phyloP scores from a whole-genome alignment of 371 early-diverging fungal species.

The Mortierella sp. region DNA sequence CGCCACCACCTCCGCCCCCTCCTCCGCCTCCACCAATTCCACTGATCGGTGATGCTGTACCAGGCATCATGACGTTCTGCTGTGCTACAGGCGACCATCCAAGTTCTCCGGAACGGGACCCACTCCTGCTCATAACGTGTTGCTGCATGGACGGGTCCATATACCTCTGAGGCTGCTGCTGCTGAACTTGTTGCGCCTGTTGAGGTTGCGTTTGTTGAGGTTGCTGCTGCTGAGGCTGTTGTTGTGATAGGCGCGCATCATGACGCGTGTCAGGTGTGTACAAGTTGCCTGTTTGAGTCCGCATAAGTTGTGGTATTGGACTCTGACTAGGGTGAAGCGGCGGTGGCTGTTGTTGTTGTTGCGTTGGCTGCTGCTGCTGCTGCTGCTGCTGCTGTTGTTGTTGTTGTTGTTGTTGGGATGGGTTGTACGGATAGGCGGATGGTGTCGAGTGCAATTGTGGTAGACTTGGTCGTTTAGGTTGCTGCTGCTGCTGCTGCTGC shows the following conservation, averaged over 20 bases:
- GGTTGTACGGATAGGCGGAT: slow-evolving; percentile 14
- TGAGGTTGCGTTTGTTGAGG: slow-evolving; percentile 38
- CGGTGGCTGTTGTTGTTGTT: slow-evolving; percentile 12
- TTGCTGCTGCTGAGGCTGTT: slow-evolving; percentile 19
- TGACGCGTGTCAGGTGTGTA: slow-evolving; percentile 17
- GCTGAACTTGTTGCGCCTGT: slow-evolving; percentile 17
- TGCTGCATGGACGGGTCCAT: slow-evolving; percentile 25
- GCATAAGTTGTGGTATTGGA: slow-evolving; percentile 24
- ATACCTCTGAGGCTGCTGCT: slow-evolving; percentile 22
- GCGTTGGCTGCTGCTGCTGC: slow-evolving; percentile 16
- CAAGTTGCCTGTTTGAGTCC: slow-evolving; percentile 1
- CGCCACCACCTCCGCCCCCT: slow-evolving; percentile 18
- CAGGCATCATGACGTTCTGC: slow-evolving; percentile 22
- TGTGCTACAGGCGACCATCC: slow-evolving; percentile 10
- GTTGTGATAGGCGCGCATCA: slow-evolving; percentile 15
- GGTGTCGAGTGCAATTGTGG: slow-evolving; percentile 5
- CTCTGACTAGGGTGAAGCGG: slow-evolving; percentile 22
- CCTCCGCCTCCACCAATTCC: not conserved
- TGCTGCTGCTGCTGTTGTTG: slow-evolving; percentile 13
- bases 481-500: slow-evolving; percentile 20
- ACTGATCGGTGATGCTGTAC: not conserved
- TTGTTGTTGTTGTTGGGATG: slow-evolving; percentile 13
- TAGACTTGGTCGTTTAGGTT: not conserved
- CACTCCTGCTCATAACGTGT: slow-evolving; percentile 17
- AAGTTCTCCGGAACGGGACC: slow-evolving; percentile 25